phyloP scores from a whole-genome alignment of 2,329 filamentous ascomycete genomes.

The Aspergillus jensenii region DNA sequence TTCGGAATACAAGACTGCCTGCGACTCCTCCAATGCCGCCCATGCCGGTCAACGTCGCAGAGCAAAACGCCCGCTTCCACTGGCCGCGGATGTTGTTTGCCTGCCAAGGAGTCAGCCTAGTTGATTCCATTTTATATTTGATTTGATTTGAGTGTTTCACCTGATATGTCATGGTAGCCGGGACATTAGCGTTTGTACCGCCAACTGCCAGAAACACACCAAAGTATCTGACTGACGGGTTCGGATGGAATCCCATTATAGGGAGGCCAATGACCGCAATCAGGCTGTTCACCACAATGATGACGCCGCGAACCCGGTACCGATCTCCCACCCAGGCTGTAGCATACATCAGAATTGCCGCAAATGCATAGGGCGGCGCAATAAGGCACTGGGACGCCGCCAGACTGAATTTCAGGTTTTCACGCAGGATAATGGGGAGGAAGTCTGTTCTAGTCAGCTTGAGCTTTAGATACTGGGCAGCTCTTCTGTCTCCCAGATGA shows the following conservation, averaged over 20 bases:
- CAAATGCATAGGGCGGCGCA: constrained; percentile 28
- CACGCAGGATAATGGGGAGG: constrained; percentile 16
- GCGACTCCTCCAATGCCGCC: no score
- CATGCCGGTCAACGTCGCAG: no score
- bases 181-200: constrained; percentile 31
- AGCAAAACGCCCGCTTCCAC: no score
- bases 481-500: no score
- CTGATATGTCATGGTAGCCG: constrained; percentile 29
- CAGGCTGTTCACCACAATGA: constrained; percentile 26
- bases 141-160: no score
- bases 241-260: constrained; percentile 23
- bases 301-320: constrained; percentile 25
- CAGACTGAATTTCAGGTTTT: constrained; percentile 30
- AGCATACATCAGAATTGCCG: constrained; percentile 22
- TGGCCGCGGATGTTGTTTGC: no score
- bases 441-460: constrained; percentile 5
- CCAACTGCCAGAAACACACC: constrained; percentile 31
- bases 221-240: constrained; percentile 24
- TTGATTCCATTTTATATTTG: no score
- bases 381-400: constrained; percentile 25
- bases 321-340: constrained; percentile 30
- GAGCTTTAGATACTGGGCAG: no score
- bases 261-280: constrained; percentile 28
- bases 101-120: no score
- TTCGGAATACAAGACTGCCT: no score